phyloP scores from a whole-genome alignment of 495 filamentous ascomycete genomes.

The Aspergillus bridgeri region DNA sequence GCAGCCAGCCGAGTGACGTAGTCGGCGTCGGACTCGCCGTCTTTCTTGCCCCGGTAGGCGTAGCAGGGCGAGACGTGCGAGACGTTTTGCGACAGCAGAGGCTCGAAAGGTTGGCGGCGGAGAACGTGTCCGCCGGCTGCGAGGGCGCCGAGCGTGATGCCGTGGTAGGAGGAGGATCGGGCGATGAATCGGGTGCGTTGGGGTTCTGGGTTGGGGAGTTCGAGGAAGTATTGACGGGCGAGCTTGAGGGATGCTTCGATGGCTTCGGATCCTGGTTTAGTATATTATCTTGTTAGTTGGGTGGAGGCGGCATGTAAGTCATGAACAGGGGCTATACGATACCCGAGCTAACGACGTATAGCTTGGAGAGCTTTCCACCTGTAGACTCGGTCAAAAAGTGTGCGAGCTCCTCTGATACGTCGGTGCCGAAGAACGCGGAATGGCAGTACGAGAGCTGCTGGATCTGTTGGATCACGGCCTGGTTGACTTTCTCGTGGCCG shows the following conservation, averaged over 20 bases:
- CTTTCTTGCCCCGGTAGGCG: constrained; percentile 54
- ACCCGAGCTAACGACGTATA: constrained; percentile 58
- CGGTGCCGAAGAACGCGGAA: constrained; percentile 48
- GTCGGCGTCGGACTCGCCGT: constrained; percentile 41
- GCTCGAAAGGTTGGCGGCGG: constrained; percentile 63
- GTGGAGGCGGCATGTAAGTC: too few species aligned
- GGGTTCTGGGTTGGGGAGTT: constrained; percentile 45
- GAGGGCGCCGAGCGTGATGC: constrained; percentile 66
- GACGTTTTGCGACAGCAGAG: constrained; percentile 58
- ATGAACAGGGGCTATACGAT: constrained; percentile 9
- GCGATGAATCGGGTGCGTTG: constrained; percentile 60
- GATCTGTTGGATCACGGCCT: constrained; percentile 50
- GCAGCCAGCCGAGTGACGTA: constrained; percentile 58
- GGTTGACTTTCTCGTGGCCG: constrained; percentile 39
- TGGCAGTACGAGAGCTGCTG: constrained; percentile 51
- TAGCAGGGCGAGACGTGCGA: constrained; percentile 69
- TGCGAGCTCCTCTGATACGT: constrained; percentile 45
- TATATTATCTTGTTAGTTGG: neutral
- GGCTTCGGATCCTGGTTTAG: constrained; percentile 59
- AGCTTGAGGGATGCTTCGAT: constrained; percentile 67
- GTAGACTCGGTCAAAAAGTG: constrained; percentile 44
- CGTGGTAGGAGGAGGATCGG: constrained; percentile 70
- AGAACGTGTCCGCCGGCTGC: constrained; percentile 59
- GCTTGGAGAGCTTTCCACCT: constrained; percentile 40
- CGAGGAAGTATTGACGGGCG: constrained; percentile 59